These are phyloP conservation scores for Tulasnella sp. DNA, from an alignment of 768 basidiomycete species.

Conservation along the genomic window DNA sequence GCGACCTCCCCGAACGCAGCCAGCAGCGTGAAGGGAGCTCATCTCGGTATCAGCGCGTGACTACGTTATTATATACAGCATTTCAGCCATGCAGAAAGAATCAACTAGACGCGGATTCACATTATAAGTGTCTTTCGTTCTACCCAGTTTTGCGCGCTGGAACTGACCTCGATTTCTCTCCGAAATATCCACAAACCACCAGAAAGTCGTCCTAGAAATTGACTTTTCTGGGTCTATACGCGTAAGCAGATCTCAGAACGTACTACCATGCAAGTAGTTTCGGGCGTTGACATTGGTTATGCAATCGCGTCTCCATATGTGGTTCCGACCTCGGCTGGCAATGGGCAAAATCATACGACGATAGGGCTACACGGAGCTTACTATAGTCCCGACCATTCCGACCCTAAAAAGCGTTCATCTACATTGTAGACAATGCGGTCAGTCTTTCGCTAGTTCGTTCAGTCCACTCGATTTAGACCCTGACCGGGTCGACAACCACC, in stretches of 20 bases:
- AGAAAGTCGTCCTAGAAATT: slow-evolving; percentile 91
- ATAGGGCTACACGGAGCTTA: slow-evolving; percentile 92
- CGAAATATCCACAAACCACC: slow-evolving; percentile 78
- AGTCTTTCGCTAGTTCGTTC: slow-evolving; percentile 28
- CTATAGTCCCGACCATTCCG: slow-evolving; percentile 71
- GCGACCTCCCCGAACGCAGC: neutral
- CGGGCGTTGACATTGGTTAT: slow-evolving; percentile 22
- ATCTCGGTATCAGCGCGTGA: neutral
- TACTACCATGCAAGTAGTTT: neutral
- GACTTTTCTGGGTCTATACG: slow-evolving; percentile 85
- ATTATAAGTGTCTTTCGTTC: slow-evolving; percentile 61
- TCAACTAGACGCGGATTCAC: slow-evolving; percentile 75
- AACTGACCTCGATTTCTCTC: slow-evolving; percentile 30
- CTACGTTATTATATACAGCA: neutral
- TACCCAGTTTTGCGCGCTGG: slow-evolving; percentile 30
- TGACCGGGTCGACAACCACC: slow-evolving; percentile 28
- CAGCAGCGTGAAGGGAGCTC: neutral
- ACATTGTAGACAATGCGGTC: slow-evolving; percentile 83
- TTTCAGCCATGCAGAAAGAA: slow-evolving; percentile 61
- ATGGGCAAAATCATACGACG: neutral
- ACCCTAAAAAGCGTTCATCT: slow-evolving; percentile 81
- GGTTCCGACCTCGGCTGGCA: neutral
- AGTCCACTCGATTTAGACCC: slow-evolving; percentile 31
- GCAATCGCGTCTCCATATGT: slow-evolving; percentile 6
- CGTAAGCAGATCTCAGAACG: slow-evolving; percentile 46